phyloP scores from a whole-genome alignment of 1,284 basidiomycete genomes.

The Stereum hirsutum region DNA sequence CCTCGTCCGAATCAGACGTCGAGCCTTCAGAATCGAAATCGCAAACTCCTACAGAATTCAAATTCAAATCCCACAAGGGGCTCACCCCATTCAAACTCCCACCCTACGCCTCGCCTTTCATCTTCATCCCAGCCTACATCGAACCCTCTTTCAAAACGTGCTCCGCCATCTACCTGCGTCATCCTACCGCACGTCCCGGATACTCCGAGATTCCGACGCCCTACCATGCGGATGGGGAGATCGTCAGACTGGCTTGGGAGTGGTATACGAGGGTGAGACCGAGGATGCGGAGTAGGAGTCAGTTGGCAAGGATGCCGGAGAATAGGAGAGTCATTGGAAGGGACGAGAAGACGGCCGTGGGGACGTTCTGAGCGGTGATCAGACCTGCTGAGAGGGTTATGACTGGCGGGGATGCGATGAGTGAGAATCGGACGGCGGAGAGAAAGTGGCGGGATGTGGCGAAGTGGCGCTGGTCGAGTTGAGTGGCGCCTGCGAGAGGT shows the following conservation, averaged over 20 bases:
- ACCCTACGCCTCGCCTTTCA: slow-evolving; percentile 79
- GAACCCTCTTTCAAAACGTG: slow-evolving; percentile 89
- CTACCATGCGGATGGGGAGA: slow-evolving; percentile 87
- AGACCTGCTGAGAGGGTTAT: too few species aligned
- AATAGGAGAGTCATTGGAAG: too few species aligned
- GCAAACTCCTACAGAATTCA: background rate
- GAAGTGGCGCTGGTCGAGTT: too few species aligned
- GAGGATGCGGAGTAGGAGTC: slow-evolving; percentile 59
- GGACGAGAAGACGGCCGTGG: too few species aligned
- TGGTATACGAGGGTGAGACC: slow-evolving; percentile 78
- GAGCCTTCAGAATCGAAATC: background rate
- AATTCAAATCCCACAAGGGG: slow-evolving; percentile 6
- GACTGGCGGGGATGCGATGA: too few species aligned
- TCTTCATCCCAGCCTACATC: slow-evolving; percentile 95
- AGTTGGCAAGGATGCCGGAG: slow-evolving; percentile 63
- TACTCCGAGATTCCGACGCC: slow-evolving; percentile 93
- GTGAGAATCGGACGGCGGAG: too few species aligned
- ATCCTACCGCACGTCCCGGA: slow-evolving; percentile 88
- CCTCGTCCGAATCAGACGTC: slow-evolving; percentile 1
- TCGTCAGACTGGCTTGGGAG: slow-evolving; percentile 85
- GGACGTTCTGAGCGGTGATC: too few species aligned
- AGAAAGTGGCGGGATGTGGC: too few species aligned
- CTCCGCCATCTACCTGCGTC: slow-evolving; percentile 89
- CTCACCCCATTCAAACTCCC: slow-evolving; percentile 85
- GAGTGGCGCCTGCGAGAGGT: too few species aligned